These are phyloP conservation scores for Neotropicomus parvogracilis DNA, from an alignment of 1,284 basidiomycete genomes.

Conservation along the genomic window DNA sequence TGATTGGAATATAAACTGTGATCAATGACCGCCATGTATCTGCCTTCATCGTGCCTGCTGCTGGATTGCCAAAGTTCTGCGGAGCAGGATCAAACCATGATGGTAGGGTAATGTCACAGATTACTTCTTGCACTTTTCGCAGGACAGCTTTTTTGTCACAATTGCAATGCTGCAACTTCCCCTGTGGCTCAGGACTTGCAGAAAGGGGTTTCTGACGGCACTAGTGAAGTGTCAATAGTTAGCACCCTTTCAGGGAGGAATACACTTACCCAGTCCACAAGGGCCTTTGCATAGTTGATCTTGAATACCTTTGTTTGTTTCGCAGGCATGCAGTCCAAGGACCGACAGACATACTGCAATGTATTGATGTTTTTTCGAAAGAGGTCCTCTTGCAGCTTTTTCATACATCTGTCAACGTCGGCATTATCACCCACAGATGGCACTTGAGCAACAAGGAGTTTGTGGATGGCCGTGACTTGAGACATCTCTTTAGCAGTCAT, in stretches of 20 bases:
- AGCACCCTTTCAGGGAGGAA: not conserved
- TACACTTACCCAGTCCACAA: constrained; percentile 11
- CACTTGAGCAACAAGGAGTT: constrained; percentile 2
- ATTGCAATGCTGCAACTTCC: too few species aligned
- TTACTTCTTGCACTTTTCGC: constrained; percentile 16
- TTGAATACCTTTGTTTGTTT: constrained; percentile 1
- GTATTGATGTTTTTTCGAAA: not conserved
- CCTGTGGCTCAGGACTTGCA: too few species aligned
- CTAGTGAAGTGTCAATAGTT: not conserved
- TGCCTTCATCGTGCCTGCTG: constrained; percentile 33
- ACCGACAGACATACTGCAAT: constrained; percentile 10
- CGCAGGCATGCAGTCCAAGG: not conserved
- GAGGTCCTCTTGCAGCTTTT: not conserved
- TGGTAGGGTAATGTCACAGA: constrained; percentile 25
- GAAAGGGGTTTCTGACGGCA: constrained; percentile 1
- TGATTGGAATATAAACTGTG: constrained; percentile 33
- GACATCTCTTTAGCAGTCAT: constrained; percentile 6
- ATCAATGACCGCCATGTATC: constrained; percentile 33
- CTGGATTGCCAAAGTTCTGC: constrained; percentile 28
- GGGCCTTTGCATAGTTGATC: constrained; percentile 3
- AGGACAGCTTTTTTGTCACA: too few species aligned
- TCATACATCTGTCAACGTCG: not conserved
- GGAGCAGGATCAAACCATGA: constrained; percentile 32
- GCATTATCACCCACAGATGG: not conserved
- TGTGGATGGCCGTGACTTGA: constrained; percentile 2